These are phyloP conservation scores for Kwoniella heveanensis DNA, from an alignment of 768 basidiomycete species.

Conservation along the genomic window DNA sequence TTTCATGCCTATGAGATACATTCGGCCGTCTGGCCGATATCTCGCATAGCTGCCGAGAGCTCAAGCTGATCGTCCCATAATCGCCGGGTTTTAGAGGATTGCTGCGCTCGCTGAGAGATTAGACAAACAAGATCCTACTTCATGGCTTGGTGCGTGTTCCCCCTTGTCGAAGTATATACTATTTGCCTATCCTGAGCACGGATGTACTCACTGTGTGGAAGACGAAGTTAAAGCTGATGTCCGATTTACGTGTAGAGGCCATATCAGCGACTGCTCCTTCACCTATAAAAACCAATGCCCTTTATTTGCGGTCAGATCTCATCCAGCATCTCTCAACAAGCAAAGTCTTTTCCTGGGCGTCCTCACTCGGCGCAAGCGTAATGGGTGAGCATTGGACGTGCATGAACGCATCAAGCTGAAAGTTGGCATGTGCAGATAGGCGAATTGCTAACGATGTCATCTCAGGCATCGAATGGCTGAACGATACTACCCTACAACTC, in stretches of 20 bases:
- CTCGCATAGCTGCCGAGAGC: too few relatives aligned
- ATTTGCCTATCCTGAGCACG: not conserved
- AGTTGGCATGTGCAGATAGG: too few relatives aligned
- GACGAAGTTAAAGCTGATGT: conserved; percentile 4
- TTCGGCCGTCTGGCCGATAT: too few relatives aligned
- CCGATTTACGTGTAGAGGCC: conserved; percentile 23
- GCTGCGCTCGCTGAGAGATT: conserved; percentile 43
- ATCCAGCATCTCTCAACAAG: conserved; percentile 46
- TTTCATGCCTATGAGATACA: too few relatives aligned
- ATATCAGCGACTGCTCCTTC: conserved; percentile 32
- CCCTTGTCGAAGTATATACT: too few relatives aligned
- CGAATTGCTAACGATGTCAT: not conserved
- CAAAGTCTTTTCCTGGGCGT: conserved; percentile 48
- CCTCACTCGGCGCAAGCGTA: conserved; percentile 39
- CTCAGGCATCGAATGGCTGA: conserved; percentile 55
- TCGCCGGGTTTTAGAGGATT: conserved; percentile 24
- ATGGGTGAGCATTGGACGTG: conserved; percentile 38
- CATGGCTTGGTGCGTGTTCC: conserved; percentile 47
- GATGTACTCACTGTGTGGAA: not conserved
- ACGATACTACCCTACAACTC: conserved; percentile 49
- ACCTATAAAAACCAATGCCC: conserved; percentile 39
- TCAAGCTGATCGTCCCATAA: conserved; percentile 6
- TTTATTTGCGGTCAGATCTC: conserved; percentile 44
- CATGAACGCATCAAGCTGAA: not conserved
- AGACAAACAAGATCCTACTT: conserved; percentile 43